Base-by-base conservation (phyloP, 768 basidiomycete genomes). In the Suillus luteus region DNA sequence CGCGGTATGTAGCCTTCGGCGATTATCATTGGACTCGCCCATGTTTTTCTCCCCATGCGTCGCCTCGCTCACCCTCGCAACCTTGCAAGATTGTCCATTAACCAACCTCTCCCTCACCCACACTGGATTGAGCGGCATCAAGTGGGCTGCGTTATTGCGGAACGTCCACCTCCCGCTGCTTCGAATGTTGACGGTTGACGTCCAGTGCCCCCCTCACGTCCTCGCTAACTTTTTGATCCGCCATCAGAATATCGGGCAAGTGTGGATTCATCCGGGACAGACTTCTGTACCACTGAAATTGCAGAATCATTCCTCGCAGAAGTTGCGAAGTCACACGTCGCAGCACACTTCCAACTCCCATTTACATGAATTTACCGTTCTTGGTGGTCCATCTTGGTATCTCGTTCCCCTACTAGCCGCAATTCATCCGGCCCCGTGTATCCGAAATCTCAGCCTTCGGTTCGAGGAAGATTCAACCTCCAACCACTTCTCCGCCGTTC, bases 71-170 rank as follows among this genome's bases (percentile, higher is more conserved):
- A 63, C 62, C 7, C 44, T 63, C 5, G 12, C 38, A 2, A 41
- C 33, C 2, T 49, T 63, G 19, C 35, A 19, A 1, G 41, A 24
- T 24, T 63, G 35, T 5, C 43, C 12, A 5, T n/a, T 63, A n/a
- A 37, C n/a, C 33, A 15, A 37, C 4, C 62, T 63, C 51, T 48
- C 43, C 15, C 43, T 63, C 38, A 58, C 44, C 5, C 5, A 49
- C 31, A 48, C 57, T n/a, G 44, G 38, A 10, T 38, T 63, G 17
- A 46, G 19, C 22, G 14, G 17, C 31, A 8, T n/a, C 19, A 9
- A 38, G 15, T 63, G 62, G 62, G 37, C 40, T 2, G 15, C 24
- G 10, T 15, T 59, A 22, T 22, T 63, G n/a, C 22, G 5, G 14
- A 44, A 27, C 9, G 37, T 63, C 5, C 4, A 48, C 33, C 51